Percentiles rank a stretch among this genome's conserved stretches.
Evolutionary conservation across 129 eudicot genomes (phyloP).

Genomic region (Lonicera japonica): DNA sequence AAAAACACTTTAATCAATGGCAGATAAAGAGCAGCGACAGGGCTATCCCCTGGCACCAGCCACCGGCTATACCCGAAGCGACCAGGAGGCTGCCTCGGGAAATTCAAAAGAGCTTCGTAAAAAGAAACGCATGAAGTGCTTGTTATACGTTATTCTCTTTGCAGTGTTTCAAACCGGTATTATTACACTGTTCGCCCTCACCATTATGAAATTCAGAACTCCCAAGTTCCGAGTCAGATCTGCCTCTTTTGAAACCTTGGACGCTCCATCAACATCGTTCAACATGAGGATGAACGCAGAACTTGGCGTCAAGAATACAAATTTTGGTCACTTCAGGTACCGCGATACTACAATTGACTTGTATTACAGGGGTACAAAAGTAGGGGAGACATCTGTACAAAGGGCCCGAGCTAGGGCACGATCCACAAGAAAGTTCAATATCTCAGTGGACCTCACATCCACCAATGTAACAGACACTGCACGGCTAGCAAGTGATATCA

Average conservation of each 20-base stretch:
- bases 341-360: slow-evolving; percentile 10
- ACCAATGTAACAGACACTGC: neutral
- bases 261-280: slow-evolving; percentile 9
- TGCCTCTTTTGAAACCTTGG: neutral
- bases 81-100: slow-evolving; percentile 6
- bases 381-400: slow-evolving; percentile 15
- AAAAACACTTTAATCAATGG: slow-evolving; percentile 1
- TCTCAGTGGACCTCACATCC: slow-evolving; percentile 7
- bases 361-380: slow-evolving; percentile 12
- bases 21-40: slow-evolving; percentile 8
- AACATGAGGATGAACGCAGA: slow-evolving; percentile 12
- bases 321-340: slow-evolving; percentile 31
- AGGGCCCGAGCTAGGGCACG: slow-evolving; percentile 12
- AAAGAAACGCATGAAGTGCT: slow-evolving; percentile 17
- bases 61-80: neutral
- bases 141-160: slow-evolving; percentile 17
- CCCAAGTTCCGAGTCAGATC: slow-evolving; percentile 24
- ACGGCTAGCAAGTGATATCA: slow-evolving; percentile 5
- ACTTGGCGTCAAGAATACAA: slow-evolving; percentile 22
- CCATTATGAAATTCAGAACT: slow-evolving; percentile 17
- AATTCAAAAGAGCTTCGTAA: neutral
- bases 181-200: slow-evolving; percentile 15
- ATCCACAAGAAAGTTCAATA: slow-evolving; percentile 18
- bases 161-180: slow-evolving; percentile 19
- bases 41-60: neutral